Evolutionary conservation across 345 rosid species (phyloP).

Genomic region (Eucalyptus curtisii): DNA sequence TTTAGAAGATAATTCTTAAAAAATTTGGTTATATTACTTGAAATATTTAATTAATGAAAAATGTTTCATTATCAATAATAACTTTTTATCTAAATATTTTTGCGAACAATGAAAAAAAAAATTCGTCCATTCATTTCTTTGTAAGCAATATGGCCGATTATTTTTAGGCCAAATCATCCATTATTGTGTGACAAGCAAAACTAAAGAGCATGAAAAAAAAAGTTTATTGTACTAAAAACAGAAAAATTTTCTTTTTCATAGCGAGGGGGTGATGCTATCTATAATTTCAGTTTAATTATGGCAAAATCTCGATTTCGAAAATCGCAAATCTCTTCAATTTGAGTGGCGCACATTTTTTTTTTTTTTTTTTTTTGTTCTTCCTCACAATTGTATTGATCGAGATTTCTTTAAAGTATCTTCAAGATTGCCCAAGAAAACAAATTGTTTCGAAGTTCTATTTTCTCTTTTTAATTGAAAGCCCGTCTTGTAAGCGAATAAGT

Average conservation of each 20-base stretch:
- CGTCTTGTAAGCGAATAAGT: not conserved
- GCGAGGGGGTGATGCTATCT: not conserved
- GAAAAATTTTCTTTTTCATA: fast-evolving
- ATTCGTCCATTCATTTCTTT: not conserved
- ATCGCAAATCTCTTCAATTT: not conserved
- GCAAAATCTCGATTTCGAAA: not conserved
- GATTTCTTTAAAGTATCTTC: not conserved
- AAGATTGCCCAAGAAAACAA: not conserved
- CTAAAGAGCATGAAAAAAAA: too few relatives aligned
- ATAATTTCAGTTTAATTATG: not conserved
- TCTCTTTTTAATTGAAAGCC: not conserved
- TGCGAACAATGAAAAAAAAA: too few relatives aligned
- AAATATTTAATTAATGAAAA: too few relatives aligned
- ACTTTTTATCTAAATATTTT: too few relatives aligned
- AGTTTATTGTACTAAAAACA: too few relatives aligned
- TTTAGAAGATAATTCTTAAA: too few relatives aligned
- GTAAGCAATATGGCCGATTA: not conserved
- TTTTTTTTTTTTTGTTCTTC: not conserved
- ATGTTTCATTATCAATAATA: too few relatives aligned
- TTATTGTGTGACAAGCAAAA: too few relatives aligned
- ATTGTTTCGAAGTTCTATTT: not conserved
- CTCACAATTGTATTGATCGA: not conserved
- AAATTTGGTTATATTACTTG: too few relatives aligned
- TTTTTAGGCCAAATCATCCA: too few relatives aligned
- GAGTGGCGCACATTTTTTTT: not conserved